A percentile compares a stretch with the other conserved stretches of the same genome.
These are phyloP conservation scores for Ogataea parapolymorpha DNA, from an alignment of 805 yeast species.

Conservation along the genomic window DNA sequence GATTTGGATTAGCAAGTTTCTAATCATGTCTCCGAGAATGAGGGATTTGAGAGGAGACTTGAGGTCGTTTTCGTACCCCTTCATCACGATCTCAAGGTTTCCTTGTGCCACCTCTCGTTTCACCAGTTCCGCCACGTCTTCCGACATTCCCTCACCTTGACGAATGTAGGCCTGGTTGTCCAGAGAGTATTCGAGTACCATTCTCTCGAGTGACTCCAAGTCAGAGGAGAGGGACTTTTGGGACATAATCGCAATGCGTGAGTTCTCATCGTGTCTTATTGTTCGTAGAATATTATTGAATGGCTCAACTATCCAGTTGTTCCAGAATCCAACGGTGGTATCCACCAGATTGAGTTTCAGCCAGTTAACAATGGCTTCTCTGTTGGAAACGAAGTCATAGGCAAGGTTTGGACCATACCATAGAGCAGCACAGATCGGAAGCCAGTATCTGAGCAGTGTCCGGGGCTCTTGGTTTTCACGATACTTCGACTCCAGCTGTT, in stretches of 20 bases:
- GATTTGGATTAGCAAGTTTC: conserved; percentile 83
- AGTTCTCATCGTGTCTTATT: conserved; percentile 76
- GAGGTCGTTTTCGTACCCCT: conserved; percentile 74
- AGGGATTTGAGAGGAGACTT: conserved; percentile 63
- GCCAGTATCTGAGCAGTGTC: conserved; percentile 57
- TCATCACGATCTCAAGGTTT: conserved; percentile 75
- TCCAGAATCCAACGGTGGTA: conserved; percentile 63
- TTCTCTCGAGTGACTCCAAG: conserved; percentile 74
- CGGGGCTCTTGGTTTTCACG: conserved; percentile 37
- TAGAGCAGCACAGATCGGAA: conserved; percentile 35
- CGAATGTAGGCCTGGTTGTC: conserved; percentile 31
- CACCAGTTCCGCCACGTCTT: conserved; percentile 30
- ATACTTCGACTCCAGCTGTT: conserved; percentile 1
- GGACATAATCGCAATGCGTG: conserved; percentile 72
- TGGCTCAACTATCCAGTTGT: conserved; percentile 84
- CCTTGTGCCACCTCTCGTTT: conserved; percentile 60
- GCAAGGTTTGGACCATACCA: conserved; percentile 54
- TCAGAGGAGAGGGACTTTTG: conserved; percentile 78
- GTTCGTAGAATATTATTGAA: conserved; percentile 67
- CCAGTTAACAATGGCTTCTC: conserved; percentile 56
- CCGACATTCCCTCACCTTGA: conserved; percentile 8
- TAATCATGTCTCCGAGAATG: conserved; percentile 64
- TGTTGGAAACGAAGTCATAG: conserved; percentile 43
- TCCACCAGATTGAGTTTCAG: conserved; percentile 54
- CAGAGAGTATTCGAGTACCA: conserved; percentile 72